Evolutionary conservation across 148 eudicot species (phyloP), one percentile per base, ranked within the genome.

Genomic region (Camellia japonica): DNA sequence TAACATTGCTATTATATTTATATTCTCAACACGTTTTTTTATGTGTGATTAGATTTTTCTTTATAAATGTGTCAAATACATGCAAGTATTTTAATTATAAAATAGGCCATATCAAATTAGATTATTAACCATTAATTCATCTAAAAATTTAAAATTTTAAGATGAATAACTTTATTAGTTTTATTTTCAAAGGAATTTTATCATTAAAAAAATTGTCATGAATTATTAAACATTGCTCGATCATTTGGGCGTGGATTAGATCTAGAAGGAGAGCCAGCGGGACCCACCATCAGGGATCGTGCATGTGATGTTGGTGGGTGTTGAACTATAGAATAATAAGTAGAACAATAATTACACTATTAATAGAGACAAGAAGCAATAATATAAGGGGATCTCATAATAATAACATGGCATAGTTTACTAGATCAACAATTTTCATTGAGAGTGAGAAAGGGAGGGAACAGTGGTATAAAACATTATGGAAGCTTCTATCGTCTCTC

Each of bases 401-500:
- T 38, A 11, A 3, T 69, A 0, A 70, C 38, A 51, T 23, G n/a
- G 9, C 14, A 63, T n/a, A 77, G 15, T 11, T 23, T 1, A 6
- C 1, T 30, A 30, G 38, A 30, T 30, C 38, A 30, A 18, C 58
- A 13, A 52, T 51, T 69, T 61, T 71, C 52, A 63, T 3, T 14
- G 61, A 23, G 77, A 18, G 78, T 3, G 73, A 43, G 38, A 38
- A 23, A 7, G 20, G 19, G 13, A 16, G 7, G 74, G 52, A 49
- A 52, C 54, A 47, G 76, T 41, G 71, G 71, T 51, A 74, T 16
- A 73, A 56, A 75, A 78, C 75, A 82, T 61, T 7, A 76, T 80
- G 80, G 87, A 90, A 90, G 85, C 81, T 90, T 90, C 90, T 81
- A 86, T 30, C 38, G 54, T 84, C 83, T 81, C 71, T 77, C 85